Evolutionary conservation across 2,329 filamentous ascomycete species (phyloP).

Genomic region (Curvularia verruculosa): DNA sequence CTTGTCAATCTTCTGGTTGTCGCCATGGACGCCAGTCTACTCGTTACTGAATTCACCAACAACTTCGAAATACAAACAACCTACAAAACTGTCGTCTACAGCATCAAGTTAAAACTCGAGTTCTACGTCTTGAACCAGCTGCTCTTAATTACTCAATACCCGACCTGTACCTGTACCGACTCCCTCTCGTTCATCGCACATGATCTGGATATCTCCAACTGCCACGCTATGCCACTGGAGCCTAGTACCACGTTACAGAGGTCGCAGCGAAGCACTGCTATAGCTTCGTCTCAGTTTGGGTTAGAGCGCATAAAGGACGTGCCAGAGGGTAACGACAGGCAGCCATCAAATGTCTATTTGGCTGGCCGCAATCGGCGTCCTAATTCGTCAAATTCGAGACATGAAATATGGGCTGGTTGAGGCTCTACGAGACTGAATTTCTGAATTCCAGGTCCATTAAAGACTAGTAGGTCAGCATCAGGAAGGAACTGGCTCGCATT

Average conservation of each 20-base stretch:
- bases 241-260: not conserved
- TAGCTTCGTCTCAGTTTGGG: not conserved
- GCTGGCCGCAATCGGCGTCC: not conserved
- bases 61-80: constrained; percentile 36
- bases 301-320: not conserved
- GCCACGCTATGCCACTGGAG: not conserved
- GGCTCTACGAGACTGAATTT: not conserved
- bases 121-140: constrained; percentile 57
- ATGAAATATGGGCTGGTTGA: not conserved
- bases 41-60: constrained; percentile 49
- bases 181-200: not conserved
- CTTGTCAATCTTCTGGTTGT: constrained; percentile 49
- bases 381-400: not conserved
- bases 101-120: constrained; percentile 59
- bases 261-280: not conserved
- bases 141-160: not conserved
- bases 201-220: not conserved
- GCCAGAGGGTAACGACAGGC: not conserved
- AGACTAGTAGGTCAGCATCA: not conserved
- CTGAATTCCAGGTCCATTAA: not conserved
- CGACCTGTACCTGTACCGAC: not conserved
- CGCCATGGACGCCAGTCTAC: constrained; percentile 47
- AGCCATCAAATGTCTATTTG: not conserved
- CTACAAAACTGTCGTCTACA: constrained; percentile 50
- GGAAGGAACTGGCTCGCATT: not conserved